Evolutionary conservation across 139 green algal genomes (phyloP).

Genomic region (Coelastrella sp.): DNA sequence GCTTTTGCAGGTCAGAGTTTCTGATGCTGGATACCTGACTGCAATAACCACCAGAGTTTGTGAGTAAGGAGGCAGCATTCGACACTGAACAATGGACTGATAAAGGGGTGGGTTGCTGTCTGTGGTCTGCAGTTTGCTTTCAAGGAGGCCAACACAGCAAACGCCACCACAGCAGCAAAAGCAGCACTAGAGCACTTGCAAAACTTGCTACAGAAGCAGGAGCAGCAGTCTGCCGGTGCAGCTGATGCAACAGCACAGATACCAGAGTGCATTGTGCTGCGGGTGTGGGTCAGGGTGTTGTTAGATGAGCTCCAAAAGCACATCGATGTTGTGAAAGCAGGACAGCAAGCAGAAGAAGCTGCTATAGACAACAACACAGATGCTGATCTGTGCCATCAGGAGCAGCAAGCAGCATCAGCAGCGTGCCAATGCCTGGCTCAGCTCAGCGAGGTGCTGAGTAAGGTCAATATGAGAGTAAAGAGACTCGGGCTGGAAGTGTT

Average conservation of each 20-base stretch:
- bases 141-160: conserved; percentile 30
- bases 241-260: neutral
- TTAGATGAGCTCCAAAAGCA: neutral
- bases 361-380: no score
- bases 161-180: neutral
- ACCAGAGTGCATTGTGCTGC: neutral
- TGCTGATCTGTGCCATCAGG: no score
- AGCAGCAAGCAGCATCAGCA: no score
- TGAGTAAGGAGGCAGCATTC: no score
- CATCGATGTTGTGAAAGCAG: neutral
- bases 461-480: neutral
- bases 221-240: neutral
- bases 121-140: conserved; percentile 11
- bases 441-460: conserved; percentile 4
- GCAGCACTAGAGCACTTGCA: conserved; percentile 27
- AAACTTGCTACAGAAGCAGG: neutral
- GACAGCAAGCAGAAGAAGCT: no score
- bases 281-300: neutral
- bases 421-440: neutral
- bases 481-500: conserved; percentile 20
- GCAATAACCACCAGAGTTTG: no score
- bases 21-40: no score
- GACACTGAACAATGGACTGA: no score
- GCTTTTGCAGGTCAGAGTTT: no score
- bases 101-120: neutral